Percentiles rank a stretch among this genome's conserved stretches.
Evolutionary conservation across 2,329 filamentous ascomycete genomes (phyloP).

Genomic region (Fusarium goolgardi): DNA sequence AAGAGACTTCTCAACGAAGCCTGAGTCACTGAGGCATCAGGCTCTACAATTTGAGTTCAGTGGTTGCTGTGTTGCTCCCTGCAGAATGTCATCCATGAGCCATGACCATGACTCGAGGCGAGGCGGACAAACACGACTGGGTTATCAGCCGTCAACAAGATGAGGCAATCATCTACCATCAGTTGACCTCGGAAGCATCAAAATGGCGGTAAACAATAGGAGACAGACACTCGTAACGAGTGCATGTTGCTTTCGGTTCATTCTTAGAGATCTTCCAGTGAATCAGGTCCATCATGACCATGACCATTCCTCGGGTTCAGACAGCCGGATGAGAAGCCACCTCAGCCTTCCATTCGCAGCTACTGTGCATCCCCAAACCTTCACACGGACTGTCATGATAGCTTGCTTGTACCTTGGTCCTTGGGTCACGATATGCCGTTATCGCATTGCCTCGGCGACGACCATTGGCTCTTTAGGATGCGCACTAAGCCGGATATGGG

Average conservation of each 20-base stretch:
- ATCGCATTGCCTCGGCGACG: conserved; percentile 53
- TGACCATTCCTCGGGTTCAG: conserved; percentile 21
- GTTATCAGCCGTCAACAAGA: conserved; percentile 29
- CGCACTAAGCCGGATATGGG: conserved; percentile 39
- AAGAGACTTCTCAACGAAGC: not conserved
- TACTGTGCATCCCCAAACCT: not conserved
- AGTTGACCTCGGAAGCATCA: conserved; percentile 12
- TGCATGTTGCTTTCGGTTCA: conserved; percentile 1
- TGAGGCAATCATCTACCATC: conserved; percentile 32
- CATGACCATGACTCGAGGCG: conserved; percentile 36
- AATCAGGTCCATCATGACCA: conserved; percentile 18
- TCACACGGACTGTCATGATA: conserved; percentile 45
- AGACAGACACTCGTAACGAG: not conserved
- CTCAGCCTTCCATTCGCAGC: conserved; percentile 10
- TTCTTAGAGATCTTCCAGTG: not conserved
- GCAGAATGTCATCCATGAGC: conserved; percentile 29
- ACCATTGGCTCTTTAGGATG: conserved; percentile 37
- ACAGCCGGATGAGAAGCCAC: conserved; percentile 33
- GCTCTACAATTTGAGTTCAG: conserved; percentile 1
- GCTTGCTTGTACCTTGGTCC: conserved; percentile 42
- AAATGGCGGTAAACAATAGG: conserved; percentile 18
- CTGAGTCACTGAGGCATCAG: no score
- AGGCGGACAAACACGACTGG: conserved; percentile 36
- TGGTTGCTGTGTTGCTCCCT: conserved; percentile 18
- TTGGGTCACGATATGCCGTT: conserved; percentile 43